Percentiles rank a stretch among this genome's conserved stretches.
Conservation (phyloP, 257 asterid species). For the Craterostigma plantagineum region DNA sequence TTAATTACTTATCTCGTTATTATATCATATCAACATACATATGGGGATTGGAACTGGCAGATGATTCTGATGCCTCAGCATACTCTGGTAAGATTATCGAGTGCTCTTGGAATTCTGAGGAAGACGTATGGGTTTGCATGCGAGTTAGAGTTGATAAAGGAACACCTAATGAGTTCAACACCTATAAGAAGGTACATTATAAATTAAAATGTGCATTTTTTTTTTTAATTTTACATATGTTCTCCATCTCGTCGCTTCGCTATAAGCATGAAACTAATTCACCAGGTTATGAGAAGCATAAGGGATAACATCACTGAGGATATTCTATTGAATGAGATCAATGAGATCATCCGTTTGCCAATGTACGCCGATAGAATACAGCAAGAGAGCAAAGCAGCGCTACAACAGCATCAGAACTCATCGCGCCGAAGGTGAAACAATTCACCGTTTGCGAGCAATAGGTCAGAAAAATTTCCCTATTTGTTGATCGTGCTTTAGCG, state of each 20-base stretch:
- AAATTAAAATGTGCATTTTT: background rate
- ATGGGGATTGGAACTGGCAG: slow-evolving; percentile 18
- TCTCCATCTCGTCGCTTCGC: too few relatives aligned
- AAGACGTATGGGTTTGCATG: slow-evolving; percentile 68
- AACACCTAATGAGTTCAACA: slow-evolving; percentile 73
- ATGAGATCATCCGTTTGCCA: slow-evolving; percentile 71
- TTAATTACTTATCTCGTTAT: background rate
- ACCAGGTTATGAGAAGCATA: slow-evolving; percentile 84
- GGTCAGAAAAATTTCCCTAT: too few relatives aligned
- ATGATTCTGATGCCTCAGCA: slow-evolving; percentile 41
- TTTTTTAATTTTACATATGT: background rate
- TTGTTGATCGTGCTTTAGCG: too few relatives aligned
- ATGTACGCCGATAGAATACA: slow-evolving; percentile 89
- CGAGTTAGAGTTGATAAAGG: slow-evolving; percentile 88
- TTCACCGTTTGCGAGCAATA: background rate
- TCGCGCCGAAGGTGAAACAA: slow-evolving; percentile 42
- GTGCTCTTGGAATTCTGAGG: slow-evolving; percentile 66
- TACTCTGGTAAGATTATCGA: slow-evolving; percentile 74
- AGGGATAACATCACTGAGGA: slow-evolving; percentile 88
- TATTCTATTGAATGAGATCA: slow-evolving; percentile 50
- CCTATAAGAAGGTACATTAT: slow-evolving; percentile 60
- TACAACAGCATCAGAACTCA: slow-evolving; percentile 22
- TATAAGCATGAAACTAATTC: background rate
- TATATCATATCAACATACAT: background rate
- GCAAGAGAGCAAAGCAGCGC: slow-evolving; percentile 44